Evolutionary conservation across 2,329 filamentous ascomycete species (phyloP).

Genomic region (Sclerotinia spermophila): DNA sequence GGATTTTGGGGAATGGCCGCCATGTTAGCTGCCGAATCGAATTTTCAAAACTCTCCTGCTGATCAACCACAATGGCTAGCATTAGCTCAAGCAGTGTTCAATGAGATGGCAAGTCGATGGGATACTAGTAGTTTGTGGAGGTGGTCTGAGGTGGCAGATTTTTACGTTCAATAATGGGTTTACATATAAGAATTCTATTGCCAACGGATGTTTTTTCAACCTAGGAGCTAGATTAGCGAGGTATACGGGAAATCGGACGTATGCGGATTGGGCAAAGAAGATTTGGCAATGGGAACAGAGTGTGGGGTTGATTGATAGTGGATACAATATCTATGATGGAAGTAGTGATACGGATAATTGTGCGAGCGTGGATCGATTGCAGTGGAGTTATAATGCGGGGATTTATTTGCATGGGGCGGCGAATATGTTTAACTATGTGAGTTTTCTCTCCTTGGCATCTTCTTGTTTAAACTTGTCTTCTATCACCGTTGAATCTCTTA

Average conservation of each 20-base stretch:
- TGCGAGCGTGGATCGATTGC: constrained; percentile 54
- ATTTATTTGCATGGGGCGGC: constrained; percentile 58
- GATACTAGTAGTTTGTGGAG: constrained; percentile 62
- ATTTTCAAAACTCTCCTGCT: constrained; percentile 53
- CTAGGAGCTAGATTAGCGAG: constrained; percentile 63
- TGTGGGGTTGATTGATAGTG: constrained; percentile 55
- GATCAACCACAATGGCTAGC: constrained; percentile 63
- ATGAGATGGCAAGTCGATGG: constrained; percentile 71
- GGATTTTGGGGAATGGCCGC: constrained; percentile 68
- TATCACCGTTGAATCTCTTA: neutral
- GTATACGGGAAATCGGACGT: constrained; percentile 74
- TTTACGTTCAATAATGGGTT: constrained; percentile 78
- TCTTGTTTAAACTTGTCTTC: neutral
- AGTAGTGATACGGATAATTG: constrained; percentile 55
- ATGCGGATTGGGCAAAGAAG: constrained; percentile 72
- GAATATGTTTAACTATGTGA: constrained; percentile 47
- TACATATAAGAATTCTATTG: constrained; percentile 68
- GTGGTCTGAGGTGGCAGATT: constrained; percentile 81
- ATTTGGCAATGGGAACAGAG: constrained; percentile 65
- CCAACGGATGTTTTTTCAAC: constrained; percentile 59
- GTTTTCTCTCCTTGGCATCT: constrained; percentile 21
- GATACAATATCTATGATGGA: constrained; percentile 57
- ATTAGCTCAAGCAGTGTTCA: constrained; percentile 75
- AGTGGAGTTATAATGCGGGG: constrained; percentile 70
- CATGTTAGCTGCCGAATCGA: constrained; percentile 66